A percentile compares a stretch with the other conserved stretches of the same genome.
Evolutionary conservation across 169 alveolate species (phyloP).

Genomic region (Babesia caballi): DNA sequence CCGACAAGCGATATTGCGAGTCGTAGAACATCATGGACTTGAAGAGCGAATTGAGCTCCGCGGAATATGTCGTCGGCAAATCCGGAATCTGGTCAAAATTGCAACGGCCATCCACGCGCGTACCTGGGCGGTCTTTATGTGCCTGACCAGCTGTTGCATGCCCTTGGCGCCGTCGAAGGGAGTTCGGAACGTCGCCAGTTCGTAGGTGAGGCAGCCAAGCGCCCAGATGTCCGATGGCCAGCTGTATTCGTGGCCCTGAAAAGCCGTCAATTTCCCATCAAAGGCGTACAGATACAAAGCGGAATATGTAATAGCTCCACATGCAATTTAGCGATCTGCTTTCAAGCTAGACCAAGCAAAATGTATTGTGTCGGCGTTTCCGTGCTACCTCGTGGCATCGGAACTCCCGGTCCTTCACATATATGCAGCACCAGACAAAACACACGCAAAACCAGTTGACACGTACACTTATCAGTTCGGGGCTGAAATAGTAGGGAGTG

Average conservation of each 20-base stretch:
- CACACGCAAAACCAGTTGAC: too few relatives aligned
- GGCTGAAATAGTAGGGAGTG: constrained; percentile 99
- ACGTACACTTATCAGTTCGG: constrained; percentile 91
- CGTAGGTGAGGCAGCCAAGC: constrained; percentile 89
- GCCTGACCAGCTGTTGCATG: constrained; percentile 74
- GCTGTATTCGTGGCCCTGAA: constrained; percentile 93
- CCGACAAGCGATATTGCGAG: constrained; percentile 43
- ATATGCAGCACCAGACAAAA: too few relatives aligned
- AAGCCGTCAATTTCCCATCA: too few relatives aligned
- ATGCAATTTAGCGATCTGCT: too few relatives aligned
- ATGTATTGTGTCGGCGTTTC: too few relatives aligned
- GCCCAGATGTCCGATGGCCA: constrained; percentile 99
- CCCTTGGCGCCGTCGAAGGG: constrained; percentile 85
- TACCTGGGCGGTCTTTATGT: constrained; percentile 77
- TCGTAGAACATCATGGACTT: constrained; percentile 73
- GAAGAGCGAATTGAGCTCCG: constrained; percentile 69
- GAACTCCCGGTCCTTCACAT: too few relatives aligned
- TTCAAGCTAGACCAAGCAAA: too few relatives aligned
- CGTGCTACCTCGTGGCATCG: too few relatives aligned
- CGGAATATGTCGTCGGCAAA: constrained; percentile 68
- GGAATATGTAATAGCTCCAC: too few relatives aligned
- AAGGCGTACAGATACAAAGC: too few relatives aligned
- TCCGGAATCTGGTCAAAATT: constrained; percentile 66
- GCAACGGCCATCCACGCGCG: not conserved
- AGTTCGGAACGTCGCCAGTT: constrained; percentile 76